Evolutionary conservation across 345 rosid species (phyloP).

Genomic region (Bruguiera parviflora): DNA sequence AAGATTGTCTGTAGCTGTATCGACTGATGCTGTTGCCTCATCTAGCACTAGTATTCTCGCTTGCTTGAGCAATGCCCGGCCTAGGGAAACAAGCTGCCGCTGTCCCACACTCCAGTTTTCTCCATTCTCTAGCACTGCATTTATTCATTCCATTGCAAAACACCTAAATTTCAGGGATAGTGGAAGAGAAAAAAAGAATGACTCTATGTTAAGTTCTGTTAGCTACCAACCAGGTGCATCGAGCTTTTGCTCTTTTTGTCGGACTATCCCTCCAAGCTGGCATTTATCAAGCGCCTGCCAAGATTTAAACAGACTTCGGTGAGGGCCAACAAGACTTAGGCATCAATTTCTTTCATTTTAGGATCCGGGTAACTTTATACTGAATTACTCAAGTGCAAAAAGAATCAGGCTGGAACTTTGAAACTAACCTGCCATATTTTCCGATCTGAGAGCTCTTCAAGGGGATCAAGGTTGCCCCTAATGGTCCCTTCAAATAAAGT

Average conservation of each 20-base stretch:
- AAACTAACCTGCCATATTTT: constrained; percentile 79
- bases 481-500: constrained; percentile 95
- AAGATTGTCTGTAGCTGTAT: constrained; percentile 95
- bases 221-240: constrained; percentile 71
- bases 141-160: constrained; percentile 15
- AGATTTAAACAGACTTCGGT: neutral
- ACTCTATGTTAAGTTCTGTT: neutral
- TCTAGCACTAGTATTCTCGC: constrained; percentile 93
- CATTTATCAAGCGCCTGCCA: constrained; percentile 90
- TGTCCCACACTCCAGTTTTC: constrained; percentile 99
- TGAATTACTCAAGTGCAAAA: neutral
- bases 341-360: too few species aligned
- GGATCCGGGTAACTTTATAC: neutral
- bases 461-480: constrained; percentile 93
- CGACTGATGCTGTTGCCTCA: constrained; percentile 99
- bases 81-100: constrained; percentile 88
- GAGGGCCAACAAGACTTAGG: too few species aligned
- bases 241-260: constrained; percentile 80
- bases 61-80: constrained; percentile 88
- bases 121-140: constrained; percentile 86
- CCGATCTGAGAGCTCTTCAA: constrained; percentile 86
- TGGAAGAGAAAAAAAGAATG: neutral
- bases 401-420: neutral
- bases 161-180: neutral
- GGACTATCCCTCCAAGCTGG: constrained; percentile 86